These are phyloP conservation scores for Diaporthe longicolla DNA, from an alignment of 2,329 filamentous ascomycete genomes.

Conservation along the genomic window DNA sequence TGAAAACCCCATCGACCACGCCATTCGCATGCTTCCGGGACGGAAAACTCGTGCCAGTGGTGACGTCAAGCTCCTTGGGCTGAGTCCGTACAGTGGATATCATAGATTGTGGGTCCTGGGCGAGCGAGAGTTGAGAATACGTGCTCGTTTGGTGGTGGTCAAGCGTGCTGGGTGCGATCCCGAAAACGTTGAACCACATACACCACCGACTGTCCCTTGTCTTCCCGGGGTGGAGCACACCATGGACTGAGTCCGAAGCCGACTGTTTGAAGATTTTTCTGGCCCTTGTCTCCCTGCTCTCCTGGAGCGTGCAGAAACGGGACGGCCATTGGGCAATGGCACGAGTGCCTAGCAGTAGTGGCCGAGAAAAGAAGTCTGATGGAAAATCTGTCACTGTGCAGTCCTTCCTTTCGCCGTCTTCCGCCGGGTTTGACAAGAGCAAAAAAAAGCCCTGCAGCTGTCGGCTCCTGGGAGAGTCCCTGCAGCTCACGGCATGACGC, in stretches of 20 bases:
- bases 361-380: constrained; percentile 7
- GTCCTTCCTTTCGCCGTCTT: constrained; percentile 2
- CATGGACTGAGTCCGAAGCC: constrained; percentile 31
- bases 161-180: no score
- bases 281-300: constrained; percentile 24
- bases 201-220: constrained; percentile 5
- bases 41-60: constrained; percentile 4
- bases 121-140: neutral
- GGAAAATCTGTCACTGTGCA: neutral
- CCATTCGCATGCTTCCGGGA: constrained; percentile 25
- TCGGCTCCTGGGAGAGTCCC: constrained; percentile 22
- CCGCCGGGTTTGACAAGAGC: neutral
- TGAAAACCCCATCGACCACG: constrained; percentile 33
- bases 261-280: constrained; percentile 27
- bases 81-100: constrained; percentile 20
- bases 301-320: constrained; percentile 28
- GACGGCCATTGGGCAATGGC: neutral
- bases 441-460: neutral
- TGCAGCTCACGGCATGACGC: neutral
- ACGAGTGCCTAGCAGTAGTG: neutral
- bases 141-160: neutral
- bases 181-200: neutral
- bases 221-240: constrained; percentile 13
- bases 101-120: constrained; percentile 1
- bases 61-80: constrained; percentile 29